These are phyloP conservation scores for Diaporthe nobilis DNA, from an alignment of 2,329 filamentous ascomycete genomes.

Conservation along the genomic window DNA sequence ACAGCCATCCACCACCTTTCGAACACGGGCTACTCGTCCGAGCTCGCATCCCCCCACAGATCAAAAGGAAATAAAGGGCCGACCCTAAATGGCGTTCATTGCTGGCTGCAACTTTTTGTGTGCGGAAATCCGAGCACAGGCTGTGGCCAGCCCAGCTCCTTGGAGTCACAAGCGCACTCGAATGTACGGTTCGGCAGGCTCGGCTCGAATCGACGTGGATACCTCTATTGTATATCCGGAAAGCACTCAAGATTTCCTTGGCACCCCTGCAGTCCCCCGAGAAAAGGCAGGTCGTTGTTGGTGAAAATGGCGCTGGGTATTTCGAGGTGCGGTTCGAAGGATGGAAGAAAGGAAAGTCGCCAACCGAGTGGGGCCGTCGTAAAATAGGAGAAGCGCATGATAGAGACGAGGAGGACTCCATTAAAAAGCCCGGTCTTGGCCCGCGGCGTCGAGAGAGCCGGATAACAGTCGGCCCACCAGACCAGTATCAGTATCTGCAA, in stretches of 20 bases:
- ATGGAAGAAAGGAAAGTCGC: constrained; percentile 33
- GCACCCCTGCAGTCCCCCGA: constrained; percentile 23
- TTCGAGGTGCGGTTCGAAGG: constrained; percentile 37
- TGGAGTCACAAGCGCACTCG: constrained; percentile 33
- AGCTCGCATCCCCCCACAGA: constrained; percentile 15
- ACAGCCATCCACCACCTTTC: constrained; percentile 21
- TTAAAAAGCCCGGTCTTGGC: constrained; percentile 25
- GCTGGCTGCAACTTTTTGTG: constrained; percentile 37
- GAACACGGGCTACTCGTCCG: constrained; percentile 1
- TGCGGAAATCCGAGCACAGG: constrained; percentile 26
- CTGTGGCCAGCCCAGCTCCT: constrained; percentile 19
- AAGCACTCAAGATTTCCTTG: constrained; percentile 25
- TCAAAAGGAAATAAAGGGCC: constrained; percentile 23
- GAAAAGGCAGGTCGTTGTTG: constrained; percentile 29
- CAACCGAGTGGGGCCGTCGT: constrained; percentile 39
- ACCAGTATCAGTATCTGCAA: constrained; percentile 45
- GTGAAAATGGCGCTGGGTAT: constrained; percentile 37
- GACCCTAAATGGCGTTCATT: constrained; percentile 22
- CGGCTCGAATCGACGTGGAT: constrained; percentile 17
- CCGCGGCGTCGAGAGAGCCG: constrained; percentile 36
- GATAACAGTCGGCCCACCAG: constrained; percentile 45
- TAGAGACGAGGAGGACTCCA: constrained; percentile 33
- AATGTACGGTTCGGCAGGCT: constrained; percentile 32
- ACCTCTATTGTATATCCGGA: constrained; percentile 33
- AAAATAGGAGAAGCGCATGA: constrained; percentile 35